These are phyloP conservation scores for Hirsutella minnesotensis DNA, from an alignment of 2,329 filamentous ascomycete genomes.

Conservation along the genomic window DNA sequence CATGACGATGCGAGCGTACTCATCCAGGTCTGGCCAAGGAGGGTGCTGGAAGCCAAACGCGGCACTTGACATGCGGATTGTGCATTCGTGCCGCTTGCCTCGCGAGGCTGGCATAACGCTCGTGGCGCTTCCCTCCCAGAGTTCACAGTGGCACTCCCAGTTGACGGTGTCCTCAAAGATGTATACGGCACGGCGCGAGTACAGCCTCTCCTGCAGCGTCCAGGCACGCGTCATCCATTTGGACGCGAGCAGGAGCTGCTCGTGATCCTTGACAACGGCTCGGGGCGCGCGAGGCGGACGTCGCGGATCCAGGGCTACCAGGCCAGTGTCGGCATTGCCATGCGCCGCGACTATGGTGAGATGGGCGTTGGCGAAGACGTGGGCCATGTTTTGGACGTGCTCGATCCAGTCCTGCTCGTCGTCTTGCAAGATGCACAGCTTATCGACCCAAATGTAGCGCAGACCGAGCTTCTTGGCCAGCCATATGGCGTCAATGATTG, in stretches of 20 bases:
- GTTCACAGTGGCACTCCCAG: conserved; percentile 34
- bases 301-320: conserved; percentile 23
- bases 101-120: conserved; percentile 19
- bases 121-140: conserved; percentile 24
- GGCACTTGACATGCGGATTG: conserved; percentile 17
- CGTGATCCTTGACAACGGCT: conserved; percentile 17
- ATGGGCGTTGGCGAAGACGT: conserved; percentile 30
- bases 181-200: conserved; percentile 29
- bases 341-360: conserved; percentile 31
- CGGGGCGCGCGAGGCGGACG: conserved; percentile 14
- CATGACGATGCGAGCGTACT: conserved; percentile 30
- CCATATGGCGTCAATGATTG: conserved; percentile 32
- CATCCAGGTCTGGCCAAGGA: conserved; percentile 33
- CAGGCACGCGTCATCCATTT: conserved; percentile 28
- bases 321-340: conserved; percentile 25
- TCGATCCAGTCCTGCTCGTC: conserved; percentile 24
- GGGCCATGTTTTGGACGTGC: conserved; percentile 32
- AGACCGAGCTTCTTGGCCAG: conserved; percentile 29
- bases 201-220: conserved; percentile 31
- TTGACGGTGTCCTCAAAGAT: conserved; percentile 30
- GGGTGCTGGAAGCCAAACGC: conserved; percentile 26
- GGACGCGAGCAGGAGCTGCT: conserved; percentile 25
- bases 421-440: conserved; percentile 32
- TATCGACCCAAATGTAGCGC: conserved; percentile 34
- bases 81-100: conserved; percentile 20